Evolutionary conservation across 176 grass and related monocot genomes (phyloP), one percentile per base, ranked within the genome.

Genomic region (Metroxylon sagu): DNA sequence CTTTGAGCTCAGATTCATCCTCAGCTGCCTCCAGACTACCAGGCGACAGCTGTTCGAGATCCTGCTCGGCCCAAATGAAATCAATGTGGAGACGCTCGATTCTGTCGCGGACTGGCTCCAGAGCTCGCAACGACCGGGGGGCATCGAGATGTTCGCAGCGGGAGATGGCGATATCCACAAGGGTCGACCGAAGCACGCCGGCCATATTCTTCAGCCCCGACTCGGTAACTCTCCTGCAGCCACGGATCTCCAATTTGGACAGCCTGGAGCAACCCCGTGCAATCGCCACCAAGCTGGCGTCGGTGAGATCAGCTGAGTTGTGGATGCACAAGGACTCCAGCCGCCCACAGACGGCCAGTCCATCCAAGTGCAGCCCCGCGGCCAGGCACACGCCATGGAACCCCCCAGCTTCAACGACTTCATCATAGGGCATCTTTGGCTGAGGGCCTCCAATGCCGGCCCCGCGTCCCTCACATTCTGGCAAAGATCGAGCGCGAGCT

Each of bases 21-120:
- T 85, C 89, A 19, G 74, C 61, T 19, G 12, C 29, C 17, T 59
- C n/a, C 12, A 23, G 65, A 48, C 16, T 73, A 63, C 48, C 77
- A 74, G 54, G 7, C 56, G 19, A 66, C n/a, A n/a, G n/a, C n/a
- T 29, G 19, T 43, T 69, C 68, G 48, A 17, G 53, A 18, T 68
- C 69, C 4, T 63, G 64, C 26, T 3, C 18, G 21, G 67, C 72
- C 88, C 88, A 98, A 18, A 83, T 61, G 83, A 84, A 93, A 49
- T 81, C 89, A 71, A 98, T 61, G 62, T 93, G 78, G 53, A 98
- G 89, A 53, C 88, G 81, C 85, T 98, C 79, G 0, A 98, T 79
- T 35, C 76, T 53, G 53, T 78, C 76, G 21, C 84, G 76, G 54
- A 98, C 59, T 0, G 81, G 88, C 18, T 59, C 80, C 15, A 98